Evolutionary conservation across 2,329 filamentous ascomycete species (phyloP).

Genomic region (Cytospora mali): DNA sequence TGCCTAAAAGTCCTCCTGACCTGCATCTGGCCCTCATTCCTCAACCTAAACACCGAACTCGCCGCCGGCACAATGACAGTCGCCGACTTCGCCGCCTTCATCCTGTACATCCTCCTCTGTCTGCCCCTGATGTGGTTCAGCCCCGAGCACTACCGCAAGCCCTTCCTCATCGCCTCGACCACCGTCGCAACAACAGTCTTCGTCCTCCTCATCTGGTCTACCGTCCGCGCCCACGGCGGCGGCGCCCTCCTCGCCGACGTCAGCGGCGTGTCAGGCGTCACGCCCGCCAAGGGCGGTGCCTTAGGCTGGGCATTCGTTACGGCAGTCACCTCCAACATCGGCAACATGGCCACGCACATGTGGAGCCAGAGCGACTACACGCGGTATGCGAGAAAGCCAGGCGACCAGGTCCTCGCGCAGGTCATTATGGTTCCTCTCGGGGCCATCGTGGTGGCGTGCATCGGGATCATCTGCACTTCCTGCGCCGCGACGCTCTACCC

Average conservation of each 20-base stretch:
- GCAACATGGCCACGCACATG: conserved; percentile 43
- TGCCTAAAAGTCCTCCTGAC: conserved; percentile 33
- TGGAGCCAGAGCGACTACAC: conserved; percentile 45
- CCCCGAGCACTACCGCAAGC: conserved; percentile 46
- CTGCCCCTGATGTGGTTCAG: conserved; percentile 48
- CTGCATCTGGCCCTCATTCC: conserved; percentile 23
- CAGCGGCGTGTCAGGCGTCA: conserved; percentile 27
- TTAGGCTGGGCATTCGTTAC: conserved; percentile 41
- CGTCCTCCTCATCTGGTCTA: conserved; percentile 47
- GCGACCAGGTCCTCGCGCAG: conserved; percentile 41
- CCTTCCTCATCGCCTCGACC: conserved; percentile 45
- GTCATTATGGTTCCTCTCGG: conserved; percentile 41
- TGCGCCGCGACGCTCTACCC: conserved; percentile 40
- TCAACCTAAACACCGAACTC: not conserved
- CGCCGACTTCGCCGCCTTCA: conserved; percentile 46
- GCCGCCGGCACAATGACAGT: conserved; percentile 41
- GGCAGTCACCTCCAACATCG: conserved; percentile 42
- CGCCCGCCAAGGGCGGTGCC: conserved; percentile 36
- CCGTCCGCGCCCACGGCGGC: conserved; percentile 42
- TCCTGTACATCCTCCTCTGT: conserved; percentile 48
- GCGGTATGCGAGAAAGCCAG: conserved; percentile 38
- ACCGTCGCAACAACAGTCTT: conserved; percentile 42
- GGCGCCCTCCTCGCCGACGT: conserved; percentile 43
- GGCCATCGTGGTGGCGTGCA: conserved; percentile 40
- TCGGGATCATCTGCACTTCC: conserved; percentile 47